These are phyloP conservation scores for Globisporangium canariense DNA, from an alignment of 352 stramenopile genomes.

Conservation along the genomic window DNA sequence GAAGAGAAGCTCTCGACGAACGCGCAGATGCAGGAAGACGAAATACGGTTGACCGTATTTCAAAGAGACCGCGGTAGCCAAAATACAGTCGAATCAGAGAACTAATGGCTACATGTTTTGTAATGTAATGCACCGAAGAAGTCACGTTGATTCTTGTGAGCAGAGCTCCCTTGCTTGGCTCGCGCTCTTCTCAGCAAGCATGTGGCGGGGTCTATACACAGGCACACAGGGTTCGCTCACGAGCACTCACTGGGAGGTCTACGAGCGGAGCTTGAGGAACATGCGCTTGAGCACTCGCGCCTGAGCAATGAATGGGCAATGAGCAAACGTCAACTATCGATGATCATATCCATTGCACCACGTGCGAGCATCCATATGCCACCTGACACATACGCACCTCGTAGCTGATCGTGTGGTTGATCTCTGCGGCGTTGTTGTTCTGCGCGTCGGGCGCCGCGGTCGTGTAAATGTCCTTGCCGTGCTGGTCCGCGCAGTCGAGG, in stretches of 20 bases:
- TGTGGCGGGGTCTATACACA: no score
- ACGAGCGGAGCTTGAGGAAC: constrained; percentile 90
- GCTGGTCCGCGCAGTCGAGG: constrained; percentile 87
- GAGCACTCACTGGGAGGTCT: constrained; percentile 1
- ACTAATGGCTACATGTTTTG: constrained; percentile 10
- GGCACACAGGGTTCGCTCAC: no score
- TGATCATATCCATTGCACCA: no score
- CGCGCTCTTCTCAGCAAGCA: no score
- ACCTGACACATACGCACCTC: constrained; percentile 44
- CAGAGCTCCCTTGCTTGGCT: no score
- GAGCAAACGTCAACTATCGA: no score
- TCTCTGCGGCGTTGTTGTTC: constrained; percentile 27
- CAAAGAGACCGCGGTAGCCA: no score
- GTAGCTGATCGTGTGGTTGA: constrained; percentile 89
- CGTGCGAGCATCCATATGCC: not conserved
- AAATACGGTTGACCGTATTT: no score
- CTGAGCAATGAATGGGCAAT: constrained; percentile 19
- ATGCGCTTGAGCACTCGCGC: constrained; percentile 92
- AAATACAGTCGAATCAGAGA: not conserved
- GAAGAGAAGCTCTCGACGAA: no score
- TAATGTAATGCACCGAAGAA: no score
- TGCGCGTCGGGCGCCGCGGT: constrained; percentile 53
- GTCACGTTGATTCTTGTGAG: no score
- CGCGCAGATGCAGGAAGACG: no score
- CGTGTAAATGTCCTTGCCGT: constrained; percentile 91